phyloP scores from a whole-genome alignment of 1,139 yeast species.

The Suhomyces taliae region DNA sequence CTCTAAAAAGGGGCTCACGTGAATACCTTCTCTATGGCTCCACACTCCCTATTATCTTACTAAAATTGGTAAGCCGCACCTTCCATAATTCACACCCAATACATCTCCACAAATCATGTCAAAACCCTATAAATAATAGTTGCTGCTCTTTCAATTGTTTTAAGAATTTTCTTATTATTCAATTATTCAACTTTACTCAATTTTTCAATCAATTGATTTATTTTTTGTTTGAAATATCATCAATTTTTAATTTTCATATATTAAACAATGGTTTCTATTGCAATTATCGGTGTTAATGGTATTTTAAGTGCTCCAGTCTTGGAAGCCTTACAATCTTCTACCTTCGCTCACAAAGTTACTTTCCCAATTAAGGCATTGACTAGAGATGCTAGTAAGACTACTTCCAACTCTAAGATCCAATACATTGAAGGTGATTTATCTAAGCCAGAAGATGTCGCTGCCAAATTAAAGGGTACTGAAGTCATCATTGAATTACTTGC shows the following conservation, averaged over 20 bases:
- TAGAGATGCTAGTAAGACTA: conserved; percentile 30
- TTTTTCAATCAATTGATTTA: too few relatives aligned
- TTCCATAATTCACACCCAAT: too few relatives aligned
- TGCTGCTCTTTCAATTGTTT: too few relatives aligned
- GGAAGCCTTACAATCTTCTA: conserved; percentile 43
- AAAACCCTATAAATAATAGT: too few relatives aligned
- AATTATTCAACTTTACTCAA: too few relatives aligned
- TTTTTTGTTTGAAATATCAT: too few relatives aligned
- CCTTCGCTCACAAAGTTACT: conserved; percentile 42
- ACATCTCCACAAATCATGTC: too few relatives aligned
- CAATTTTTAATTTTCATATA: background rate
- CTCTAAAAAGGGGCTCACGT: too few relatives aligned
- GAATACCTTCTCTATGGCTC: too few relatives aligned
- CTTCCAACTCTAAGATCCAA: conserved; percentile 39
- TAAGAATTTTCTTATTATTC: too few relatives aligned
- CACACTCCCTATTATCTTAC: too few relatives aligned
- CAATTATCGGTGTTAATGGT: conserved; percentile 57
- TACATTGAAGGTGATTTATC: conserved; percentile 35
- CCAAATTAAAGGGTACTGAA: conserved; percentile 48
- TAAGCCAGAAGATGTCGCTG: conserved; percentile 24
- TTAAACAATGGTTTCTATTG: conserved; percentile 30
- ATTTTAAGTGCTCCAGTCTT: conserved; percentile 49
- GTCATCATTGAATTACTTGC: conserved; percentile 49
- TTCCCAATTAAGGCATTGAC: conserved; percentile 56
- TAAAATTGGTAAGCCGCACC: too few relatives aligned